phyloP scores from a whole-genome alignment of 495 filamentous ascomycete species.

The Penicillium dipodomyicola region DNA sequence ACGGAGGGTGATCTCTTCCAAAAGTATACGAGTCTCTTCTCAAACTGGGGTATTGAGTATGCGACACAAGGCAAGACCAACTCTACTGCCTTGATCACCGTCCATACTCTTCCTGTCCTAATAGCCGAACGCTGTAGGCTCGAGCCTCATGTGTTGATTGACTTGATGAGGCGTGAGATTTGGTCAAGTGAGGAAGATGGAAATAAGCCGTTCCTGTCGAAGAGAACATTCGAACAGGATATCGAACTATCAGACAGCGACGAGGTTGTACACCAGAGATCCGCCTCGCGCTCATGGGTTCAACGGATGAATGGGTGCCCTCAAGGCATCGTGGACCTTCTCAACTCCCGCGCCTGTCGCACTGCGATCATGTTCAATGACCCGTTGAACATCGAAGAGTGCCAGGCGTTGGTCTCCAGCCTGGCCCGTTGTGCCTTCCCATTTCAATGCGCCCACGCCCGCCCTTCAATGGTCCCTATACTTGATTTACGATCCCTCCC shows the following conservation, averaged over 20 bases:
- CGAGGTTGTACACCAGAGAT: background rate
- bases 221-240: background rate
- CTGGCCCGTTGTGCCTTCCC: conserved; percentile 75
- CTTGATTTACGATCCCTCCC: conserved; percentile 49
- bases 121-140: conserved; percentile 74
- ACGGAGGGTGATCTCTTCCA: conserved; percentile 58
- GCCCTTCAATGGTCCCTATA: conserved; percentile 73
- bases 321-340: conserved; percentile 74
- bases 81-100: conserved; percentile 36
- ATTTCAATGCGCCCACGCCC: conserved; percentile 89
- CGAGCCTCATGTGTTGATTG: conserved; percentile 65
- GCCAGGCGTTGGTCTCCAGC: conserved; percentile 56
- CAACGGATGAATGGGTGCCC: conserved; percentile 64
- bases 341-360: conserved; percentile 87
- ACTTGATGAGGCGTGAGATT: conserved; percentile 70
- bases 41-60: conserved; percentile 71
- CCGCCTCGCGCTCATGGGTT: conserved; percentile 49
- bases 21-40: conserved; percentile 55
- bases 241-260: background rate
- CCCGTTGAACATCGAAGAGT: conserved; percentile 61
- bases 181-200: conserved; percentile 54
- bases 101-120: conserved; percentile 60
- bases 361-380: conserved; percentile 99
- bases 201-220: conserved; percentile 11
- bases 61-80: conserved; percentile 21